Conservation (phyloP, 495 filamentous ascomycete species). For the Lasiosphaeriaceae sp. region DNA sequence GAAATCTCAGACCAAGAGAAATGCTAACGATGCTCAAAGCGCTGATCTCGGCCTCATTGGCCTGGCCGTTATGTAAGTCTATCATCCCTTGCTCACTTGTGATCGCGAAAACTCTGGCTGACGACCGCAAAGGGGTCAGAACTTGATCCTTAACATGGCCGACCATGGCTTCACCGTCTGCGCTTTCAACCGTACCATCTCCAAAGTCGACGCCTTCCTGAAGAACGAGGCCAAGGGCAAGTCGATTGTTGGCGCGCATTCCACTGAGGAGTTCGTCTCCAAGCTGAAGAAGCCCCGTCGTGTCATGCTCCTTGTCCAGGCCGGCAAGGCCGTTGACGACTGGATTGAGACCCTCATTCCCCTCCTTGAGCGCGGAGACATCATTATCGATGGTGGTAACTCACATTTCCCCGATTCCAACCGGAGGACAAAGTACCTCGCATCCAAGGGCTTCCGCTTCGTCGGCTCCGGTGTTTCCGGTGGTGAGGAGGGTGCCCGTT, state of each 20-base stretch:
- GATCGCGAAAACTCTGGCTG: neutral
- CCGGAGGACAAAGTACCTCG: constrained; percentile 84
- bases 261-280: constrained; percentile 84
- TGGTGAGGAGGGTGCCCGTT: constrained; percentile 98
- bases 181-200: constrained; percentile 95
- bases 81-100: constrained; percentile 3
- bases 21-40: constrained; percentile 51
- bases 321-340: constrained; percentile 94
- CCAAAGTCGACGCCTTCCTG: constrained; percentile 96
- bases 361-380: constrained; percentile 84
- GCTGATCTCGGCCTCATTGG: constrained; percentile 98
- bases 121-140: constrained; percentile 56
- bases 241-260: constrained; percentile 88
- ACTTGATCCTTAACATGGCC: constrained; percentile 97
- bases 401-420: constrained; percentile 99
- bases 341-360: constrained; percentile 96
- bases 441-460: constrained; percentile 85
- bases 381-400: constrained; percentile 99
- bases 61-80: constrained; percentile 89
- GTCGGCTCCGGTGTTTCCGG: constrained; percentile 97
- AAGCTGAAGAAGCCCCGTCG: constrained; percentile 96
- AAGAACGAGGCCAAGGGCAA: constrained; percentile 93
- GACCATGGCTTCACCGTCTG: constrained; percentile 94
- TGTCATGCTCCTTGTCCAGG: constrained; percentile 97
- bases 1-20: constrained; percentile 24